Percentiles rank a stretch among this genome's conserved stretches.
phyloP scores from a whole-genome alignment of 495 filamentous ascomycete species.

The Hyphodiscus hymeniophilus region DNA sequence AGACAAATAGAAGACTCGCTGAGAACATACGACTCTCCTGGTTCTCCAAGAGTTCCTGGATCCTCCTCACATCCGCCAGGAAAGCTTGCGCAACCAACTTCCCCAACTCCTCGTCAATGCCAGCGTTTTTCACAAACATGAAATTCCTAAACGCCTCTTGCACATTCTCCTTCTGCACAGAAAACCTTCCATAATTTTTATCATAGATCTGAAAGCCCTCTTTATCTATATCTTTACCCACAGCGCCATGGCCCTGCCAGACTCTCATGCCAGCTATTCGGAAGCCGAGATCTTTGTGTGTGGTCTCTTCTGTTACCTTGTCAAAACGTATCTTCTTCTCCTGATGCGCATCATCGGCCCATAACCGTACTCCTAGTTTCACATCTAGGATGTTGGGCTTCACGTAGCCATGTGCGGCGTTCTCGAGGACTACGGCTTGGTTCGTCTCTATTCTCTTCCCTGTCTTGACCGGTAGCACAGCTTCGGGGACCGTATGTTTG shows the following conservation, averaged over 20 bases:
- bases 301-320: constrained; percentile 68
- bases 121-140: constrained; percentile 56
- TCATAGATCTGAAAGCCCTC: constrained; percentile 69
- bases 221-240: constrained; percentile 25
- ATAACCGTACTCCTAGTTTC: constrained; percentile 80
- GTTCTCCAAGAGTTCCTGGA: constrained; percentile 20
- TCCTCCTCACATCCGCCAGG: constrained; percentile 48
- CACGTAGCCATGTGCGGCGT: constrained; percentile 72
- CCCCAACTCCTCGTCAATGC: constrained; percentile 43
- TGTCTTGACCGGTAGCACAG: constrained; percentile 26
- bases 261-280: constrained; percentile 92
- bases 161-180: constrained; percentile 63
- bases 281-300: constrained; percentile 72
- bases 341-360: constrained; percentile 71
- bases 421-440: constrained; percentile 77
- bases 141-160: constrained; percentile 68
- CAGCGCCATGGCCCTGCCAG: constrained; percentile 54
- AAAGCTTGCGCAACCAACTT: constrained; percentile 55
- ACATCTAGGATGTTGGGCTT: constrained; percentile 91
- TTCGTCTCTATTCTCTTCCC: constrained; percentile 58
- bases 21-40: constrained; percentile 94
- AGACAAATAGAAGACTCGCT: constrained; percentile 80
- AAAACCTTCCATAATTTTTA: constrained; percentile 73
- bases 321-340: constrained; percentile 77
- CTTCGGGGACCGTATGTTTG: constrained; percentile 14